Evolutionary conservation across 2,329 filamentous ascomycete species (phyloP), one percentile per base, ranked within the genome.

Genomic region (Zarea fungicola): DNA sequence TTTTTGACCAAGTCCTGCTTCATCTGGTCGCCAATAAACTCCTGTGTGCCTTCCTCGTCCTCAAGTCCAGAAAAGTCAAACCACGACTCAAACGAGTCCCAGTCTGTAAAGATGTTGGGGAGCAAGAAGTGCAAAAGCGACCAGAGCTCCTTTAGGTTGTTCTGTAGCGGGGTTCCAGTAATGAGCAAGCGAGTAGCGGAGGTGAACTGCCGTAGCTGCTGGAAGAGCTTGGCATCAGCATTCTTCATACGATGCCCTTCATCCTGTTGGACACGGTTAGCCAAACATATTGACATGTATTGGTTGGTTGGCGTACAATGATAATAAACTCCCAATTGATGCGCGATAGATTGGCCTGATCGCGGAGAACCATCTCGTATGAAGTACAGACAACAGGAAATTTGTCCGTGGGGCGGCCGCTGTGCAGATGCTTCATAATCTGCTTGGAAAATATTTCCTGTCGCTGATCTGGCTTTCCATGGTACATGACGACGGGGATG

Each of bases 181-280:
- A 99, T 96, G 1, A 99, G 77, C 0, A 99, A 76, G 49, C 93
- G 80, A 34, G 95, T 96, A 0, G 91, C 89, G 0, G 92, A 97
- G 21, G 85, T 84, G 60, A 97, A 97, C 1, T 86, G 85, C 55
- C 93, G 83, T 0, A 99, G 71, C 56, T 96, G 89, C 41, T 89
- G 85, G 54, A 97, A 96, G 0, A 99, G 75, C 50, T 89, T 87
- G 25, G 92, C 95, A 42, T 97, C 91, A 54, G 95, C 85, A 55
- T 99, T 99, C 72, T 99, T 99, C 77, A 99, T 84, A 1, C 93
- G 85, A 63, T 99, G 93, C 0, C 93, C 93, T 68, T 99, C 93
- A 57, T 99, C 92, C 83, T 87, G 29, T 9, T 14, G 0, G n/a
- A 23, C 14, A 28, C 25, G 59, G 61, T 62, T 28, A 65, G 48